phyloP scores from a whole-genome alignment of 2,329 filamentous ascomycete species.

The Colletotrichum navitas region DNA sequence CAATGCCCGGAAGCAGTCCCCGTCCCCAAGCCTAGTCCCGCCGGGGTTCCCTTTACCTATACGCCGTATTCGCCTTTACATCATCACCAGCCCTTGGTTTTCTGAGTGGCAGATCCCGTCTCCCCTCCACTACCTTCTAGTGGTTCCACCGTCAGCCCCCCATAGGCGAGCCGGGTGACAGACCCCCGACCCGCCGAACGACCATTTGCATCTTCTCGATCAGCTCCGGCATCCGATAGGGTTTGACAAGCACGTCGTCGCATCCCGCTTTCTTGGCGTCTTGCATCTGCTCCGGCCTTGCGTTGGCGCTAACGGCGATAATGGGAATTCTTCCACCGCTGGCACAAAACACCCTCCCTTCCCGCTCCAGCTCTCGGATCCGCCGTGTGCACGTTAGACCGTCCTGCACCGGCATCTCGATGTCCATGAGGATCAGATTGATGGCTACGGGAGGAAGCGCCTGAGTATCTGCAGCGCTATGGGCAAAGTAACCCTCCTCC shows the following conservation, averaged over 20 bases:
- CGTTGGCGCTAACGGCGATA: conserved; percentile 77
- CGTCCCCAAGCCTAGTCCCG: conserved; percentile 34
- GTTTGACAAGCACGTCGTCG: conserved; percentile 79
- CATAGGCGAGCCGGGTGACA: conserved; percentile 33
- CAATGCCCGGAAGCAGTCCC: conserved; percentile 23
- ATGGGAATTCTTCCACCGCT: conserved; percentile 68
- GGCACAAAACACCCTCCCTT: conserved; percentile 61
- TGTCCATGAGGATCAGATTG: conserved; percentile 79
- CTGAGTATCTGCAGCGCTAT: background rate
- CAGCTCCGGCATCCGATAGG: conserved; percentile 73
- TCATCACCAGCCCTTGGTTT: conserved; percentile 30
- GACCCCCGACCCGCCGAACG: conserved; percentile 50
- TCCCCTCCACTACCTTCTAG: background rate
- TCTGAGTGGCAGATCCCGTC: conserved; percentile 16
- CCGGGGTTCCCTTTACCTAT: conserved; percentile 26
- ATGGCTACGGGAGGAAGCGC: conserved; percentile 53
- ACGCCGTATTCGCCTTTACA: conserved; percentile 32
- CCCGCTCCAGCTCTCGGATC: conserved; percentile 72
- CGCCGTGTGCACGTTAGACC: conserved; percentile 74
- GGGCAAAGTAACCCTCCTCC: conserved; percentile 29
- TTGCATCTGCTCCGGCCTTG: conserved; percentile 70
- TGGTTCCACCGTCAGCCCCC: background rate
- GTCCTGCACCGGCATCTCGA: conserved; percentile 82
- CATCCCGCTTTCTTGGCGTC: conserved; percentile 65
- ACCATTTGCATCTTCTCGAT: conserved; percentile 69